Evolutionary conservation across 148 eudicot genomes (phyloP), one percentile per base, ranked within the genome.

Genomic region (Linanthus parryae): DNA sequence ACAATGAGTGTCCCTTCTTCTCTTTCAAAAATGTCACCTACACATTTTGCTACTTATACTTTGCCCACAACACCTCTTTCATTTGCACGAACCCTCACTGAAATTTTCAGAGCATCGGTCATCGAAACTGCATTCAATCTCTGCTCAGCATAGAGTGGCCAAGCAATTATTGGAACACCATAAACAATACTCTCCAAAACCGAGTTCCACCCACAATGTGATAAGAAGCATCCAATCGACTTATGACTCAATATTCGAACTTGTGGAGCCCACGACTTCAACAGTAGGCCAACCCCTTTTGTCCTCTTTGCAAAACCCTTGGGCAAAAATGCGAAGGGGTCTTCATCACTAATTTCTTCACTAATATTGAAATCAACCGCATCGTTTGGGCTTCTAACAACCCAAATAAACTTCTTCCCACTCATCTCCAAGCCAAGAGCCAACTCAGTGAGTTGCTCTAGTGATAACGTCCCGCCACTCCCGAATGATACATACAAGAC

Each of bases 171-270:
- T 6, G 52, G 53, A 12, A 48, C 36, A 6, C 53, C 53, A 13
- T 29, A 27, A 4, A 15, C 53, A 4, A 48, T 4, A 7, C 53
- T 48, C 53, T 48, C 53, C 4, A 67, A 7, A 7, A 45, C 37
- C 10, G 66, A 67, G 53, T 60, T 67, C 72, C 72, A 67, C 48
- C 67, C 73, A 15, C 73, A 56, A 29, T 69, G 73, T 11, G 67
- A 68, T 29, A 68, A 21, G 14, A 68, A 68, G 6, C 52, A 62
- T 2, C 67, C 73, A 0, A 56, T 63, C 6, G 68, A 31, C 13
- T 2, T 4, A 64, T 69, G 73, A 8, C 56, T 3, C 16, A 69
- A 64, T 27, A 69, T 60, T 10, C 49, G 42, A 29, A 25, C 45
- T 8, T 69, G 73, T 2, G 68, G 64, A 21, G 60, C 60, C 68